Conservation (phyloP, 2,329 filamentous ascomycete species). For the Hypoxylon sp. region DNA sequence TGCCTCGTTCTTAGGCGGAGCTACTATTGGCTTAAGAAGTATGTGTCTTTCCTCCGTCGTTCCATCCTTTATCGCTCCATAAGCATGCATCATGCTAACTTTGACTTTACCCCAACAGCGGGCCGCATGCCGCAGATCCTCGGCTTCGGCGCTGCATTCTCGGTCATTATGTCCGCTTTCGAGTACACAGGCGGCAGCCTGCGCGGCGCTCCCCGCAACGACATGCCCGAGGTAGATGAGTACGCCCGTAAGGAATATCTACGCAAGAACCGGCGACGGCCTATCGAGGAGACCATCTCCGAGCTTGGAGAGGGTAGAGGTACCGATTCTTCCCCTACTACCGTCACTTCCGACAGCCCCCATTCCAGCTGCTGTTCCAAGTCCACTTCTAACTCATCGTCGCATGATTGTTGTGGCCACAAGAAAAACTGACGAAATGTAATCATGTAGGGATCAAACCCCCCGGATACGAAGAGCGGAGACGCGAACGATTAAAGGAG, state of each 20-base stretch:
- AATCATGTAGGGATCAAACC: conserved; percentile 77
- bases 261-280: conserved; percentile 80
- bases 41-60: conserved; percentile 55
- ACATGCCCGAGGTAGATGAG: conserved; percentile 74
- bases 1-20: conserved; percentile 83
- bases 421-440: conserved; percentile 13
- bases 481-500: conserved; percentile 84
- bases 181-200: conserved; percentile 74
- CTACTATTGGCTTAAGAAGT: conserved; percentile 81
- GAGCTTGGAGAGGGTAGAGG: conserved; percentile 90
- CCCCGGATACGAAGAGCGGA: conserved; percentile 87
- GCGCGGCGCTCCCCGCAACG: conserved; percentile 61
- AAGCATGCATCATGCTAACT: conserved; percentile 15
- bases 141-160: conserved; percentile 72
- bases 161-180: conserved; percentile 70
- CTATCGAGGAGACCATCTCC: conserved; percentile 83
- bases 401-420: not conserved
- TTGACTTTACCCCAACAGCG: conserved; percentile 56
- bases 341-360: not conserved
- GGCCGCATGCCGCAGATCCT: conserved; percentile 75
- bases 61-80: not conserved
- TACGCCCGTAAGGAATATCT: conserved; percentile 82
- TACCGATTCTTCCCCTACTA: conserved; percentile 59
- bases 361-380: not conserved
- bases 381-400: not conserved